A percentile compares a stretch with the other conserved stretches of the same genome.
These are phyloP conservation scores for Heritiera littoralis DNA, from an alignment of 345 rosid genomes.

Conservation along the genomic window DNA sequence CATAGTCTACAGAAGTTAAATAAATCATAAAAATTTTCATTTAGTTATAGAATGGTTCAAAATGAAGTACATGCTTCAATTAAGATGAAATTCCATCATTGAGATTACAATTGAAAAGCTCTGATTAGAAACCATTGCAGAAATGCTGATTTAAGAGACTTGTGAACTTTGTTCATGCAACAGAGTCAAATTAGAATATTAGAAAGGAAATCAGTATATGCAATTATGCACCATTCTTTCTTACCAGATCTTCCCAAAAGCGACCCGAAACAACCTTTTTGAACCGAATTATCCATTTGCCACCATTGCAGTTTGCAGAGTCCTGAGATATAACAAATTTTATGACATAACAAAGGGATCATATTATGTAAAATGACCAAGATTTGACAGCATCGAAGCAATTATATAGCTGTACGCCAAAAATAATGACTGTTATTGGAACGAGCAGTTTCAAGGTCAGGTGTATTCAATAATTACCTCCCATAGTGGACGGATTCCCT, in stretches of 20 bases:
- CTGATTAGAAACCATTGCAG: not conserved
- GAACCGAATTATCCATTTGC: conserved; percentile 97
- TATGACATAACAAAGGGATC: not conserved
- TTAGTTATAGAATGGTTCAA: not conserved
- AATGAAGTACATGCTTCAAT: not conserved
- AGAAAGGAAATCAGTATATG: not conserved
- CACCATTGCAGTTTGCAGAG: conserved; percentile 89
- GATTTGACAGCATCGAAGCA: not conserved
- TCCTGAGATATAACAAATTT: conserved; percentile 52
- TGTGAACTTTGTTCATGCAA: not conserved
- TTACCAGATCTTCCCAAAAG: conserved; percentile 99
- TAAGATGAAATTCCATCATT: not conserved
- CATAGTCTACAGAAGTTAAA: not conserved
- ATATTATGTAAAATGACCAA: not conserved
- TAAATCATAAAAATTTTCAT: not conserved
- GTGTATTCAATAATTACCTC: conserved; percentile 53
- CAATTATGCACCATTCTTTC: conserved; percentile 23
- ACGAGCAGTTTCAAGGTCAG: conserved; percentile 4
- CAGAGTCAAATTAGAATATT: conserved; percentile 1
- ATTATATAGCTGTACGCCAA: not conserved
- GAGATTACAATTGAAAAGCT: not conserved
- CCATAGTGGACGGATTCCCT: conserved; percentile 92
- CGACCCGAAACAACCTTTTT: conserved; percentile 90
- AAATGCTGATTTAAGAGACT: conserved; percentile 1
- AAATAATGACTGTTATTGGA: not conserved